Base-by-base conservation (phyloP, 1,139 yeast species). In the Candida mesenterica region DNA sequence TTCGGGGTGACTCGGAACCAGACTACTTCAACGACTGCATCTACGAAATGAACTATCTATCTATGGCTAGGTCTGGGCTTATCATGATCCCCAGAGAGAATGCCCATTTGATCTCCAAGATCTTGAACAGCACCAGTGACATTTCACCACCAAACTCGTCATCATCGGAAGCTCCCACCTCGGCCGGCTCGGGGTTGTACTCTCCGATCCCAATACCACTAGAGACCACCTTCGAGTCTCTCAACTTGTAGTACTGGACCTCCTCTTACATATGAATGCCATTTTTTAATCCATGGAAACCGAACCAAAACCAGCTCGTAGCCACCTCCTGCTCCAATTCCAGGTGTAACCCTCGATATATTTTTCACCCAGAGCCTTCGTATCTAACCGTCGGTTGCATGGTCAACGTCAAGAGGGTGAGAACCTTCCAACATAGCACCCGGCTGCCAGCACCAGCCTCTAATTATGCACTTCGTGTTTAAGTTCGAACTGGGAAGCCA, bases 11-110 rank as follows among this genome's bases (percentile, higher is more conserved):
- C n/a, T 24, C 40, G 4, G 47, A 44, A 8, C 30, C 32, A 10
- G 49, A 39, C 15, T 38, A 46, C 7, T 28, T 15, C 17, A 49
- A 48, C 5, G 49, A 53, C 12, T 48, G 45, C 35, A 52, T 62
- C 1, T 64, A 67, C 32, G 82, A 79, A 41, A 75, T 80, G 77
- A 73, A 74, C 48, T 81, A 80, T 46, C 57, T 81, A 19, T 77
- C 84, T 8, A 76, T 82, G 62, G 86, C 83, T 2, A 61, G 69
- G 40, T 72, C 82, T 2, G 84, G 80, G 7, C 65, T 80, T 4
- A 75, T 80, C 8, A 68, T 80, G 72, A 69, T 80, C 2, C 81
- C 83, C 0, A 68, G 69, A 36, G 81, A 78, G 45, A 68, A 75
- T 42, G 55, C 71, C 9, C 53, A 51, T 4, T 20, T 44, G n/a